Conservation (phyloP, 176 grass and related monocot species). For the Areca catechu region DNA sequence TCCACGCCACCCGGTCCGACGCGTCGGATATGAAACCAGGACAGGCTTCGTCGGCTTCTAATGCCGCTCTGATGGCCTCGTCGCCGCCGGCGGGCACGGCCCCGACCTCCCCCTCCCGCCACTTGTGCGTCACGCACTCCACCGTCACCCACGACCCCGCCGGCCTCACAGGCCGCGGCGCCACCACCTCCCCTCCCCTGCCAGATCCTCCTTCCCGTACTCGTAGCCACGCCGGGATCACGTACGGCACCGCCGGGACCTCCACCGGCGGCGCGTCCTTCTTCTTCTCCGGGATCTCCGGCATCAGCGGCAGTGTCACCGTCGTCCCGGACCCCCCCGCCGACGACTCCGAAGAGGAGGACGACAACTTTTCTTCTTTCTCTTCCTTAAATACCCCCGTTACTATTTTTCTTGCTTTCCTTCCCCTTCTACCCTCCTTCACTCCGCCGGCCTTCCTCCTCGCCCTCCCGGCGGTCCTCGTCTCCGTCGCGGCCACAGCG, state of each 20-base stretch:
- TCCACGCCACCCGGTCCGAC: slow-evolving; percentile 65
- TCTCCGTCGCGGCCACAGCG: not conserved
- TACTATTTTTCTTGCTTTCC: not conserved
- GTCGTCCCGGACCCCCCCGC: slow-evolving; percentile 28
- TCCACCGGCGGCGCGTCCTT: no score
- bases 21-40: slow-evolving; percentile 53
- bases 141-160: slow-evolving; percentile 39
- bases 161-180: not conserved
- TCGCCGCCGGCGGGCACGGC: not conserved
- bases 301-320: not conserved
- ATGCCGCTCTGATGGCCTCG: not conserved
- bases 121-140: slow-evolving; percentile 42
- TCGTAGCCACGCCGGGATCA: not conserved
- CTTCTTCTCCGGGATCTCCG: not conserved
- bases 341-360: not conserved
- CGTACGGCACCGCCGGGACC: not conserved
- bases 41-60: slow-evolving; percentile 9
- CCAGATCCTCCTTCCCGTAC: no score
- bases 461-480: not conserved
- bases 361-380: no score
- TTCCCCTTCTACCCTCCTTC: slow-evolving; percentile 1
- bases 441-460: slow-evolving; percentile 15
- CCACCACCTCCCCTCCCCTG: not conserved
- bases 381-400: not conserved
- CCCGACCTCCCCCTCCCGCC: slow-evolving; percentile 31